phyloP scores from a whole-genome alignment of 352 stramenopile genomes.

The Globisporangium recalcitrans region DNA sequence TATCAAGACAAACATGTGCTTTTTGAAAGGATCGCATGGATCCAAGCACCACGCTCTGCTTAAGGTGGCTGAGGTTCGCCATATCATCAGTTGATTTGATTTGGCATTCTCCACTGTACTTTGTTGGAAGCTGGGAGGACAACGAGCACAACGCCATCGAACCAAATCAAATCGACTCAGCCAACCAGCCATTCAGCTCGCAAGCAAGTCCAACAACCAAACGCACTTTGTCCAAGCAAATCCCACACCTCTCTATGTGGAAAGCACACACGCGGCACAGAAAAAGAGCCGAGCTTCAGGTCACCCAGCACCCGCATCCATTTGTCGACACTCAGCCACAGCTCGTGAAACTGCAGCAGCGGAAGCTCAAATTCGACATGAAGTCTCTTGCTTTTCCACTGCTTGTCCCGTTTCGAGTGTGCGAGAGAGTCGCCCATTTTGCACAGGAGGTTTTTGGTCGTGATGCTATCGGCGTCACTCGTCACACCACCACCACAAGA shows the following conservation, averaged over 20 bases:
- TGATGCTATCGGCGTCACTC: no score
- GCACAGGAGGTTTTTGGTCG: no score
- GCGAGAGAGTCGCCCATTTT: no score
- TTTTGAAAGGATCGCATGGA: background rate
- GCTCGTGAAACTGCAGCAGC: background rate
- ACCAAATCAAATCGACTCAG: background rate
- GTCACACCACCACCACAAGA: constrained; percentile 14
- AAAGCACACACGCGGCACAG: background rate
- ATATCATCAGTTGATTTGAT: background rate
- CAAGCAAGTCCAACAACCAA: background rate
- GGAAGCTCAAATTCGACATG: background rate
- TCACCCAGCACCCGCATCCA: background rate
- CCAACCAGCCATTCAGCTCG: no score
- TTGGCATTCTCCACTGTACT: no score
- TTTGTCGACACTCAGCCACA: background rate
- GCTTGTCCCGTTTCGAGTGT: no score
- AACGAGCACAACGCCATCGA: background rate
- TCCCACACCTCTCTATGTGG: background rate
- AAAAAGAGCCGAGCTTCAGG: background rate
- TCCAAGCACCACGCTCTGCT: background rate
- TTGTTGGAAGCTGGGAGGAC: no score
- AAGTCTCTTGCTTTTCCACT: no score
- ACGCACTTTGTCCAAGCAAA: background rate
- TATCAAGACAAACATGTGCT: background rate
- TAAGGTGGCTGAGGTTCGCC: background rate